These are phyloP conservation scores for Urochloa ruziziensis DNA, from an alignment of 176 grass and related monocot genomes.

Conservation along the genomic window DNA sequence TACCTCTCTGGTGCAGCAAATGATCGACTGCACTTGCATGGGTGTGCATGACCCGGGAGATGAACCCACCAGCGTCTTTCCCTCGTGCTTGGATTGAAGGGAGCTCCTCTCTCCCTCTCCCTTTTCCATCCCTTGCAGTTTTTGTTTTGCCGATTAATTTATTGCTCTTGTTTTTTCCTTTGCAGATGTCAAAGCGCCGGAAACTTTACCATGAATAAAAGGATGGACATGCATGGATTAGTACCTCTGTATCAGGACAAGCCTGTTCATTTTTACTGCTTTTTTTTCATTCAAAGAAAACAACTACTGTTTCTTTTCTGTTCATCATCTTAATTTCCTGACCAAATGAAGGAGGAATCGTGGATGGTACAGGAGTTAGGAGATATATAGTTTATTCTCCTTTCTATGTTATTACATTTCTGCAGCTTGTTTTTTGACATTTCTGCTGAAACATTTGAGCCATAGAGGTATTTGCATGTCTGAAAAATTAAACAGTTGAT, in stretches of 20 bases:
- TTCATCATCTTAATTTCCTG: not conserved
- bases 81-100: slow-evolving; percentile 93
- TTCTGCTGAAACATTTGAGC: not conserved
- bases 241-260: not conserved
- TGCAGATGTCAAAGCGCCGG: not conserved
- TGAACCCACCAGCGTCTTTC: slow-evolving; percentile 56
- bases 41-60: slow-evolving; percentile 81
- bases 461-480: not conserved
- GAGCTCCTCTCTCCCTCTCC: slow-evolving; percentile 68
- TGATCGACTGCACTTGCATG: slow-evolving; percentile 35
- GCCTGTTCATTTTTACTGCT: not conserved
- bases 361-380: not conserved
- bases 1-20: slow-evolving; percentile 54
- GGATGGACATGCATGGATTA: not conserved
- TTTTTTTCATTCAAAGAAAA: no score
- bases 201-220: not conserved
- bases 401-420: not conserved
- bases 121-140: not conserved
- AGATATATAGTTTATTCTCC: not conserved
- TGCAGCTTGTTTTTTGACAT: not conserved
- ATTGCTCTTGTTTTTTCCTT: not conserved
- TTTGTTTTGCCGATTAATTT: not conserved
- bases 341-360: not conserved
- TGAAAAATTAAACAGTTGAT: not conserved
- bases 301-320: not conserved